A percentile compares a stretch with the other conserved stretches of the same genome.
These are phyloP conservation scores for Aureobasidium zeae DNA, from an alignment of 2,329 filamentous ascomycete genomes.

Conservation along the genomic window DNA sequence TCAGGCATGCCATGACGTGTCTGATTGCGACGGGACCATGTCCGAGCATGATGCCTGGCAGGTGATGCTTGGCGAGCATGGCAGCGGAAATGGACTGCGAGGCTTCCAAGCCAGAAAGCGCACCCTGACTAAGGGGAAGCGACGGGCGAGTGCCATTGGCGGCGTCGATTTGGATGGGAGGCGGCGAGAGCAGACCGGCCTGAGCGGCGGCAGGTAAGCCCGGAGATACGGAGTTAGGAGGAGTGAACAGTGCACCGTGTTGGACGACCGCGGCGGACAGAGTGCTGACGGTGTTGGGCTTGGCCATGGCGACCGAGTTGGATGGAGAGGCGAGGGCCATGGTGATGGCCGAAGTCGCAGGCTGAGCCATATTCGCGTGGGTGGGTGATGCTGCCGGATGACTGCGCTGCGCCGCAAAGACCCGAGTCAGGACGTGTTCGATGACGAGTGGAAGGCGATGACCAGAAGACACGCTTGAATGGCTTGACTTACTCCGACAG, in stretches of 20 bases:
- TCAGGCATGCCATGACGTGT: slow-evolving; percentile 90
- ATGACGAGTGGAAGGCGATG: slow-evolving; percentile 13
- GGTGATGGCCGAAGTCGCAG: slow-evolving; percentile 22
- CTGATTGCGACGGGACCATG: slow-evolving; percentile 90
- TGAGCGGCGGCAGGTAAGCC: slow-evolving; percentile 64
- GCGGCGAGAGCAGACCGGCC: slow-evolving; percentile 38
- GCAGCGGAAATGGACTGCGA: slow-evolving; percentile 73
- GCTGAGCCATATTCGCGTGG: slow-evolving; percentile 25
- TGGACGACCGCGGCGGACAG: slow-evolving; percentile 22
- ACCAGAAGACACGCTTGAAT: slow-evolving; percentile 3
- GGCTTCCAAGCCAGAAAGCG: slow-evolving; percentile 54
- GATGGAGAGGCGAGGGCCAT: slow-evolving; percentile 29
- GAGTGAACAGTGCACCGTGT: slow-evolving; percentile 49
- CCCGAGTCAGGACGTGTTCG: slow-evolving; percentile 16
- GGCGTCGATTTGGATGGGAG: slow-evolving; percentile 57
- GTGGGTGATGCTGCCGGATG: slow-evolving; percentile 22
- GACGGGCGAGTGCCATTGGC: slow-evolving; percentile 46
- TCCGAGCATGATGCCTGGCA: slow-evolving; percentile 80
- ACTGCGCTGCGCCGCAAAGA: slow-evolving; percentile 27
- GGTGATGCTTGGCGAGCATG: slow-evolving; percentile 79
- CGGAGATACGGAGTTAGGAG: slow-evolving; percentile 91
- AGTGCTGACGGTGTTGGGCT: slow-evolving; percentile 7
- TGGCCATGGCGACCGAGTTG: slow-evolving; percentile 9
- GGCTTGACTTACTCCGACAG: slow-evolving; percentile 11
- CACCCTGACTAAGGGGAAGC: slow-evolving; percentile 40